These are phyloP conservation scores for Aspergillus quadrilineatus DNA, from an alignment of 2,329 filamentous ascomycete species.

Conservation along the genomic window DNA sequence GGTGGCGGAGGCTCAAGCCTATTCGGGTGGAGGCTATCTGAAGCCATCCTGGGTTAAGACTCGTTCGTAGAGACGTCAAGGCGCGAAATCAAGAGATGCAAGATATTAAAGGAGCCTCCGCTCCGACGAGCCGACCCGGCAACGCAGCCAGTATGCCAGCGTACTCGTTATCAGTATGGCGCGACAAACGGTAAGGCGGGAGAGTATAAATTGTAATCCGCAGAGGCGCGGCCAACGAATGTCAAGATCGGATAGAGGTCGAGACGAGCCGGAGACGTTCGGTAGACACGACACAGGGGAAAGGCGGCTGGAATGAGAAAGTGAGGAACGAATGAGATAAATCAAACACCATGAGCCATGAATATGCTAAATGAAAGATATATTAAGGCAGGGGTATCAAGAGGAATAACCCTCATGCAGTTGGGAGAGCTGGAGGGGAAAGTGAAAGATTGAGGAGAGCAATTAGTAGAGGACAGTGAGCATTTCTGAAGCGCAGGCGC, in stretches of 20 bases:
- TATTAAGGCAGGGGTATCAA: conserved; percentile 11
- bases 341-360: conserved; percentile 19
- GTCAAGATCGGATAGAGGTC: conserved; percentile 1
- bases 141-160: conserved; percentile 24
- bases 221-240: background rate
- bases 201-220: conserved; percentile 6
- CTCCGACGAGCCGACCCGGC: conserved; percentile 26
- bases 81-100: conserved; percentile 14
- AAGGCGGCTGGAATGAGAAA: conserved; percentile 11
- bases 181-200: background rate
- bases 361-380: conserved; percentile 19
- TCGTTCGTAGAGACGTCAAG: conserved; percentile 32
- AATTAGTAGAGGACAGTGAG: conserved; percentile 13
- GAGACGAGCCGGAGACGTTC: background rate
- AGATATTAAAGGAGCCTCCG: conserved; percentile 27
- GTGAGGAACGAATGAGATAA: conserved; percentile 20
- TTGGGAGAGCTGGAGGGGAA: conserved; percentile 15
- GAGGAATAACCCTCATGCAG: conserved; percentile 12
- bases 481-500: conserved; percentile 12
- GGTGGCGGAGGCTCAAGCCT: conserved; percentile 28
- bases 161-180: conserved; percentile 5
- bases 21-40: conserved; percentile 36
- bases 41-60: conserved; percentile 38
- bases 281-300: conserved; percentile 15
- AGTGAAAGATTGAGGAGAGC: conserved; percentile 9